Percentiles rank a stretch among this genome's conserved stretches.
These are phyloP conservation scores for Phytophthora pini DNA, from an alignment of 352 stramenopile genomes.

Conservation along the genomic window DNA sequence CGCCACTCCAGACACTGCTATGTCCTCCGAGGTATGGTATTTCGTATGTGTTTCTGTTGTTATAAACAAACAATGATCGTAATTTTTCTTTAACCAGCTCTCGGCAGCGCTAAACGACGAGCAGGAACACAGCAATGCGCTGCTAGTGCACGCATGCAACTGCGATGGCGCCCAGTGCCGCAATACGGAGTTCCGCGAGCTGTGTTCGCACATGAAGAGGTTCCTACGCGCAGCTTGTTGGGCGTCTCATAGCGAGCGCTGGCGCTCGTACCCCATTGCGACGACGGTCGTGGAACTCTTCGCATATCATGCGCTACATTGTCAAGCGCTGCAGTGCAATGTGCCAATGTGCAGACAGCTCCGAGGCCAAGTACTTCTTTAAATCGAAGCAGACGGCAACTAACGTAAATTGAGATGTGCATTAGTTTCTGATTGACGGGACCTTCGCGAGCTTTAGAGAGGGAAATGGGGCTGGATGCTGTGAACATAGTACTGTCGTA, in stretches of 20 bases:
- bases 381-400: not conserved
- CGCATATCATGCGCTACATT: slow-evolving; percentile 59
- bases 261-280: slow-evolving; percentile 45
- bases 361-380: slow-evolving; percentile 42
- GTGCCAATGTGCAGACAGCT: slow-evolving; percentile 53
- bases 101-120: slow-evolving; percentile 14
- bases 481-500: no score
- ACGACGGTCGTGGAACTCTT: slow-evolving; percentile 52
- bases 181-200: slow-evolving; percentile 34
- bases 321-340: slow-evolving; percentile 42
- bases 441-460: no score
- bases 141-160: slow-evolving; percentile 65
- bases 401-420: no score
- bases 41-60: no score
- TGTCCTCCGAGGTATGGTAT: slow-evolving; percentile 7
- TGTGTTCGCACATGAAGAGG: slow-evolving; percentile 69
- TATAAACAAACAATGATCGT: no score
- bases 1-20: not conserved
- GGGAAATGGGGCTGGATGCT: no score
- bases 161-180: slow-evolving; percentile 53
- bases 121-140: slow-evolving; percentile 40
- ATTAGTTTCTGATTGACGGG: no score
- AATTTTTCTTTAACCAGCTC: slow-evolving; percentile 1
- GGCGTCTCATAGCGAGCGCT: slow-evolving; percentile 61
- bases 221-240: slow-evolving; percentile 65